Percentiles rank a stretch among this genome's conserved stretches.
Conservation (phyloP, 1,139 yeast species). For the Scheffersomyces stambukii region DNA sequence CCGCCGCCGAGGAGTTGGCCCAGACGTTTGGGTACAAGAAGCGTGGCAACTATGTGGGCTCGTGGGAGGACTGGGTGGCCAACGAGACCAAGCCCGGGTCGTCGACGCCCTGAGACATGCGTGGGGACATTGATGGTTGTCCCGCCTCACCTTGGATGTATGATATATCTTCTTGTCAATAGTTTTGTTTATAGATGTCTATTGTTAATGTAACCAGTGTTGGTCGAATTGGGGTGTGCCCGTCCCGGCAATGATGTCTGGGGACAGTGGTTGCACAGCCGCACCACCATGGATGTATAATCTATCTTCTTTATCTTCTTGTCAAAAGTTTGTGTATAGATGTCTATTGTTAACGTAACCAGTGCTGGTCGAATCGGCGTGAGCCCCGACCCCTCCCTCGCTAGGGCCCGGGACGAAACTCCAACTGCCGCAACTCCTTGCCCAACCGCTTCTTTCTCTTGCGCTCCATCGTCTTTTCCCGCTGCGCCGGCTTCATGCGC, state of each 20-base stretch:
- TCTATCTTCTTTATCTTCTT: not conserved
- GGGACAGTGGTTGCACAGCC: too few species aligned
- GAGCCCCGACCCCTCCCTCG: constrained; percentile 1
- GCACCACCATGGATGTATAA: constrained; percentile 2
- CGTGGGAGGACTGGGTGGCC: constrained; percentile 80
- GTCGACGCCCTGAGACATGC: too few species aligned
- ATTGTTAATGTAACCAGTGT: too few species aligned
- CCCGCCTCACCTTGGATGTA: too few species aligned
- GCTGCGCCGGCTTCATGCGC: constrained; percentile 73
- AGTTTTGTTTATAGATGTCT: too few species aligned
- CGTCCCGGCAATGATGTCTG: too few species aligned
- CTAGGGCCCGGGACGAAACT: constrained; percentile 33
- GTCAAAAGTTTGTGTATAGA: constrained; percentile 1
- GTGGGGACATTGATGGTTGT: too few species aligned
- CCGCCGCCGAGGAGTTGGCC: constrained; percentile 90
- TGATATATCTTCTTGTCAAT: too few species aligned
- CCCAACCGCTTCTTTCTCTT: constrained; percentile 92
- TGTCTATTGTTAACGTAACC: too few species aligned
- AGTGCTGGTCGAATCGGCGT: too few species aligned
- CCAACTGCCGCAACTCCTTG: constrained; percentile 81
- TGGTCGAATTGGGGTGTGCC: too few species aligned
- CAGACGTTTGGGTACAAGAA: constrained; percentile 81
- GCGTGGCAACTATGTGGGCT: constrained; percentile 76
- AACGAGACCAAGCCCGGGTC: constrained; percentile 36
- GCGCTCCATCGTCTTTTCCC: constrained; percentile 86